Evolutionary conservation across 176 grass and related monocot species (phyloP).

Genomic region (Phoenix dactylifera): DNA sequence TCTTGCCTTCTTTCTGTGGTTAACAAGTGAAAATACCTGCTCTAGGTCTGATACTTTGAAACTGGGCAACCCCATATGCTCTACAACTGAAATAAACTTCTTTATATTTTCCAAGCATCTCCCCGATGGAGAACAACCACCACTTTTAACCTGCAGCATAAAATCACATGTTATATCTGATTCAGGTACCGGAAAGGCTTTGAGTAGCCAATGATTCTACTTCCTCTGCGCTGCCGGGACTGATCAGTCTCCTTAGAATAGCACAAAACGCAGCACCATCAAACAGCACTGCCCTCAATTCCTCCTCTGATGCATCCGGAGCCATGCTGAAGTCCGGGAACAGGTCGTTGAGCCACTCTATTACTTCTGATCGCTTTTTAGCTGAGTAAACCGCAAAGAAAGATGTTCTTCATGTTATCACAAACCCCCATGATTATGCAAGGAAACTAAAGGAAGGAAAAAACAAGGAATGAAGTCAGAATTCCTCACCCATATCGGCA

Average conservation of each 20-base stretch:
- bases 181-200: no score
- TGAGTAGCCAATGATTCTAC: not conserved
- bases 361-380: constrained; percentile 41
- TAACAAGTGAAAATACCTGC: constrained; percentile 8
- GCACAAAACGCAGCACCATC: constrained; percentile 40
- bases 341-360: constrained; percentile 33
- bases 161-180: not conserved
- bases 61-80: constrained; percentile 30
- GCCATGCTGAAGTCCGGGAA: constrained; percentile 10
- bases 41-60: constrained; percentile 29
- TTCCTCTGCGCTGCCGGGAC: constrained; percentile 16
- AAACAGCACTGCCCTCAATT: constrained; percentile 20
- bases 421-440: no score
- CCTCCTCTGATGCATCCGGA: constrained; percentile 30
- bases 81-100: constrained; percentile 29
- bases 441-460: no score
- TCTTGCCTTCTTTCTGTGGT: no score
- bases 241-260: constrained; percentile 21
- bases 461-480: no score
- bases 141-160: not conserved
- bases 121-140: constrained; percentile 1
- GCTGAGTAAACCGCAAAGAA: constrained; percentile 1
- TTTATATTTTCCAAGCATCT: constrained; percentile 20
- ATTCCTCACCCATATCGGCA: no score
- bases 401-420: no score